Evolutionary conservation across 1,284 basidiomycete genomes (phyloP), one percentile per base, ranked within the genome.

Genomic region (Malassezia yamatoensis): DNA sequence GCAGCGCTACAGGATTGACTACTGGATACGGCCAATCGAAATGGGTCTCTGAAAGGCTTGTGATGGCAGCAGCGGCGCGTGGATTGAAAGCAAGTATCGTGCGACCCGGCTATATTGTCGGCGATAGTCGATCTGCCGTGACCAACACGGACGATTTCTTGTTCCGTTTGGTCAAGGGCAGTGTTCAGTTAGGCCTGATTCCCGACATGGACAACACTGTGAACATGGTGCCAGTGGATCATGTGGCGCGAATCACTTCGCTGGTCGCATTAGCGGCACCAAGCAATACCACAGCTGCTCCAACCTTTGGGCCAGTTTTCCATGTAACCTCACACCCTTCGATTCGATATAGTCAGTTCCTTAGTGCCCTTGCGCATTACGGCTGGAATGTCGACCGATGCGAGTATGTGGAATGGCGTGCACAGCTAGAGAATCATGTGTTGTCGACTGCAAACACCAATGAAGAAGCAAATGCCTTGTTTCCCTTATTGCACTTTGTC

Each of bases 121-220:
- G 94, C 44, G 89, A 96, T 77, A 89, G 90, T 12, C 77, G 77
- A 57, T 61, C 60, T 13, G 70, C 66, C 84, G 91, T 96, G 2
- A 96, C 91, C 29, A 99, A 99, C 78, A 98, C 94, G 36, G 94
- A 99, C 69, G 94, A 99, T 76, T 99, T 99, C 77, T 82, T 99
- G 53, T 96, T 93, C 91, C 83, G 94, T 18, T 80, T 99, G 74
- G 88, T 96, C 74, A 98, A 98, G 77, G 94, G 94, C 21, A 96
- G 90, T 74, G 81, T 94, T 45, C 94, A 99, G 76, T 84, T 98
- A 6, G 93, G 93, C 2, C 82, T 90, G 41, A 84, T 91, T 2
- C 94, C 94, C 1, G 88, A 99, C 74, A 96, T 99, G 76, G 90
- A 96, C 80, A 99, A 99, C 78, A 86, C 88, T 3, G 82, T 98